phyloP scores from a whole-genome alignment of 2,329 filamentous ascomycete species.

The Xylariaceae sp. region DNA sequence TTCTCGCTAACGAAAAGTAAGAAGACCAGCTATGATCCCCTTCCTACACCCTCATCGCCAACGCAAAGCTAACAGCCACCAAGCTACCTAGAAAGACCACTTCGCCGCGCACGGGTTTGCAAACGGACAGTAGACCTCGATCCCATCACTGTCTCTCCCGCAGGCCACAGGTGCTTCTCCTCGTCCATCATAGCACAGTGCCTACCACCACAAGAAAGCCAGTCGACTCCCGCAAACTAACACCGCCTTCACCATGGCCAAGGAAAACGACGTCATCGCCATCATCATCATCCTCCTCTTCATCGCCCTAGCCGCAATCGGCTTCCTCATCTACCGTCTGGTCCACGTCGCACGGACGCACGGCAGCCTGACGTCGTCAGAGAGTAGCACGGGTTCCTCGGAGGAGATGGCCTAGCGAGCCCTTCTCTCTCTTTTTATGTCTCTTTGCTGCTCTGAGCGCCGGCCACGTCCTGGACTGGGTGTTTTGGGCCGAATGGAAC shows the following conservation, averaged over 20 bases:
- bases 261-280: slow-evolving; percentile 64
- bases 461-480: no score
- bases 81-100: background rate
- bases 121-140: background rate
- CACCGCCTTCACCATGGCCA: slow-evolving; percentile 47
- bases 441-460: no score
- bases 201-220: background rate
- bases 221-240: background rate
- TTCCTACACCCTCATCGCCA: no score
- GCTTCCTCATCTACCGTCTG: slow-evolving; percentile 60
- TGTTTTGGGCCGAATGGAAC: no score
- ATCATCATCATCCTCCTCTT: slow-evolving; percentile 66
- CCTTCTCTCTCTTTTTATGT: background rate
- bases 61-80: no score
- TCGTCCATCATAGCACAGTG: background rate
- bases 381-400: slow-evolving; percentile 1
- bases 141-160: background rate
- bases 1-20: no score
- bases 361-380: slow-evolving; percentile 25
- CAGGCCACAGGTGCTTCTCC: background rate
- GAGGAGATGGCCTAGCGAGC: background rate
- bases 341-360: slow-evolving; percentile 48
- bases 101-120: background rate
- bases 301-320: slow-evolving; percentile 55
- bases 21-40: no score